Evolutionary conservation across 2,329 filamentous ascomycete genomes (phyloP).

Genomic region (Exophiala bonariae): DNA sequence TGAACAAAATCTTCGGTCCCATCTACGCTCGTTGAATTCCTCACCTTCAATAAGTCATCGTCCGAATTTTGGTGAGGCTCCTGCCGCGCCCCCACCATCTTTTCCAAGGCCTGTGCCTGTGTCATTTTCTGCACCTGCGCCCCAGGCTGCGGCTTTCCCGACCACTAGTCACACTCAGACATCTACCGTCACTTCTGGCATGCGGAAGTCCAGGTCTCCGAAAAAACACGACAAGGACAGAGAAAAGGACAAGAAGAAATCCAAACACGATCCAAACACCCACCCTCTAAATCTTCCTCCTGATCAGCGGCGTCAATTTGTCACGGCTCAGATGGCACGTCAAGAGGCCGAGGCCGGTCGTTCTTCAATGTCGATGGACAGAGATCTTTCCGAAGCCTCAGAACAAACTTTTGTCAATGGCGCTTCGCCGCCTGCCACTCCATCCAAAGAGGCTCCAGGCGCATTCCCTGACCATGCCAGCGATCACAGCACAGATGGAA

Average conservation of each 20-base stretch:
- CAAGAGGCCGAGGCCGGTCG: slow-evolving; percentile 36
- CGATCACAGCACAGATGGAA: slow-evolving; percentile 11
- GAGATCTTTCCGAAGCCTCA: slow-evolving; percentile 51
- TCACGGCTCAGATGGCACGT: slow-evolving; percentile 53
- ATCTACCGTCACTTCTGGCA: slow-evolving; percentile 16
- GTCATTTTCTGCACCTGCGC: slow-evolving; percentile 12
- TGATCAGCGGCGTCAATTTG: slow-evolving; percentile 79
- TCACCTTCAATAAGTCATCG: slow-evolving; percentile 1
- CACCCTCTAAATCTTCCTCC: slow-evolving; percentile 90
- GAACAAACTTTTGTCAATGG: slow-evolving; percentile 14
- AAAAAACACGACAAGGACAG: slow-evolving; percentile 25
- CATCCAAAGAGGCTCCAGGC: slow-evolving; percentile 21
- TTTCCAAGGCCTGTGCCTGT: slow-evolving; percentile 5
- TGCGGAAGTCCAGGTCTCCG: slow-evolving; percentile 27
- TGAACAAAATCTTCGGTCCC: slow-evolving; percentile 25
- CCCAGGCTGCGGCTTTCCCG: neutral
- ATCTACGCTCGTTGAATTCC: slow-evolving; percentile 16
- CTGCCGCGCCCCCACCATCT: too few relatives aligned
- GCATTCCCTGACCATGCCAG: slow-evolving; percentile 23
- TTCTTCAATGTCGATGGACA: slow-evolving; percentile 70
- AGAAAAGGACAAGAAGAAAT: slow-evolving; percentile 28
- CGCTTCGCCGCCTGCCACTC: slow-evolving; percentile 24
- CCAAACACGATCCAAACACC: slow-evolving; percentile 52
- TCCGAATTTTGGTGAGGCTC: neutral
- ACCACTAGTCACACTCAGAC: slow-evolving; percentile 11